Evolutionary conservation across 805 yeast genomes (phyloP).

Genomic region (Phaffomyces opuntiae): DNA sequence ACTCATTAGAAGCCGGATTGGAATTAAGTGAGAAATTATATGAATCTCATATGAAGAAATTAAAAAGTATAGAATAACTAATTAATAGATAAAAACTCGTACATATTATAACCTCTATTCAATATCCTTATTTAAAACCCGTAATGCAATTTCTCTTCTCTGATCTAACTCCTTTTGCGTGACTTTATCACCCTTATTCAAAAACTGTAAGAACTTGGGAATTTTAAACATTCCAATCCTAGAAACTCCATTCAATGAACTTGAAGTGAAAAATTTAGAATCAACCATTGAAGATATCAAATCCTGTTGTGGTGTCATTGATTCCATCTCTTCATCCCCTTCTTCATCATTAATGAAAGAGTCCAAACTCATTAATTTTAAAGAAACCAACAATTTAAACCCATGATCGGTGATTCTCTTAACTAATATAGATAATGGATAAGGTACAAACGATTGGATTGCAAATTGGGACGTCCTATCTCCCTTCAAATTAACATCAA

Average conservation of each 20-base stretch:
- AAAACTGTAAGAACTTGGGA: neutral
- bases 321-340: constrained; percentile 11
- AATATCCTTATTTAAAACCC: neutral
- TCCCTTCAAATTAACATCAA: constrained; percentile 14
- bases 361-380: constrained; percentile 12
- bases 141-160: constrained; percentile 34
- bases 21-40: constrained; percentile 14
- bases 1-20: constrained; percentile 13
- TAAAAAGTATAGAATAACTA: neutral
- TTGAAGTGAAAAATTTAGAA: constrained; percentile 32
- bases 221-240: constrained; percentile 24
- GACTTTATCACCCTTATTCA: neutral
- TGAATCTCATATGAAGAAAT: constrained; percentile 5
- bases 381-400: constrained; percentile 21
- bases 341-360: constrained; percentile 13
- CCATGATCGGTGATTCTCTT: constrained; percentile 14
- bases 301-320: constrained; percentile 13
- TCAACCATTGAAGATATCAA: constrained; percentile 28
- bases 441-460: constrained; percentile 35
- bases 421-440: constrained; percentile 29
- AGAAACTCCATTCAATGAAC: constrained; percentile 34
- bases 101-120: neutral
- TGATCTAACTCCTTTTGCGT: constrained; percentile 25
- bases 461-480: constrained; percentile 22
- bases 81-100: too few species aligned